Conservation (phyloP, 2,329 filamentous ascomycete genomes). For the Alternaria tenuissima region DNA sequence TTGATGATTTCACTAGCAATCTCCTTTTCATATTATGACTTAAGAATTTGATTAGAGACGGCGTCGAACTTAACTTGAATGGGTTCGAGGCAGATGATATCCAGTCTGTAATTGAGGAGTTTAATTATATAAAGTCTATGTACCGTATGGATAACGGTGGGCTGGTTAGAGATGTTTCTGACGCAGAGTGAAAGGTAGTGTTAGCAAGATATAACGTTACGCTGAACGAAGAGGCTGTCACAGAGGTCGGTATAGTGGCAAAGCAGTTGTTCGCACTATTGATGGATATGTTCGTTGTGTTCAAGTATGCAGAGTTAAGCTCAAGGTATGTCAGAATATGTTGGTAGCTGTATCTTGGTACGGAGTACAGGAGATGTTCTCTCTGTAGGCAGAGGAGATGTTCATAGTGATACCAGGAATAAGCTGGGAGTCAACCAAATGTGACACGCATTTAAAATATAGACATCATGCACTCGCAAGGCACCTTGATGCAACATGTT, state of each 20-base stretch:
- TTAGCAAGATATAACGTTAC: not conserved
- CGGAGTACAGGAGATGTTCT: not conserved
- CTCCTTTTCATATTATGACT: not conserved
- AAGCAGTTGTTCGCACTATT: not conserved
- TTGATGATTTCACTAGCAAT: not conserved
- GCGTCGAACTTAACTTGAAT: not conserved
- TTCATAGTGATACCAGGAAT: not conserved
- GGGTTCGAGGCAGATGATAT: not conserved
- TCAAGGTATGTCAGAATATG: not conserved
- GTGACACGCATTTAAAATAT: not conserved
- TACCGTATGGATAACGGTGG: accelerated
- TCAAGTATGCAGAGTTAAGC: not conserved
- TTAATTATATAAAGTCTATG: not conserved
- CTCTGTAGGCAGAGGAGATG: not conserved
- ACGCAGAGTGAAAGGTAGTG: not conserved
- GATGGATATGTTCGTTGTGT: no score
- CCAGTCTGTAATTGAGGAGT: not conserved
- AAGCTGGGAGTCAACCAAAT: not conserved
- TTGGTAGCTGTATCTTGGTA: no score
- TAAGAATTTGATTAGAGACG: not conserved
- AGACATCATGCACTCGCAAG: not conserved
- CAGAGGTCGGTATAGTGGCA: not conserved
- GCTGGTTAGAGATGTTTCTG: not conserved
- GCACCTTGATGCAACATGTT: not conserved
- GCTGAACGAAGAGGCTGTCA: not conserved